phyloP scores from a whole-genome alignment of 495 filamentous ascomycete genomes.

The Letharia columbiana region DNA sequence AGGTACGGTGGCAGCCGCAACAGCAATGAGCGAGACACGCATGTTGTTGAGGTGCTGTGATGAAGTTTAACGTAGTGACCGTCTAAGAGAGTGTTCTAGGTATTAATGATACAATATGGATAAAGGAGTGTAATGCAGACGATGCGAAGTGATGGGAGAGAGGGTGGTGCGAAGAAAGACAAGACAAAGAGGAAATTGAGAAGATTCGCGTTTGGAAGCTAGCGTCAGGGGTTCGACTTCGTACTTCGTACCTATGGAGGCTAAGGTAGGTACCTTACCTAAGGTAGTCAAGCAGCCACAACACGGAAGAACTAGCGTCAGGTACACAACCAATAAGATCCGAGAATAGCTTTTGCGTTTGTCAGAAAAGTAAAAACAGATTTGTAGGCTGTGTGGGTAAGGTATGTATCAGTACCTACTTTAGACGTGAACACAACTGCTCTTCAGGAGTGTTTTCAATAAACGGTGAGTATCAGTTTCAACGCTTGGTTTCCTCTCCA shows the following conservation, averaged over 20 bases:
- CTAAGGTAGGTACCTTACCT: too few species aligned
- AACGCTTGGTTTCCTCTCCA: not conserved
- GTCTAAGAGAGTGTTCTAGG: conserved; percentile 6
- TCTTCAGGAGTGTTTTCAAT: too few species aligned
- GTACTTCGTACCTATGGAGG: too few species aligned
- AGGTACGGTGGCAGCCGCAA: conserved; percentile 37
- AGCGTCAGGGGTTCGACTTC: not conserved
- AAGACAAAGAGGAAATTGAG: conserved; percentile 2
- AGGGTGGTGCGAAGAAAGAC: conserved; percentile 3
- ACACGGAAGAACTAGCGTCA: too few species aligned
- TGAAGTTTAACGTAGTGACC: conserved; percentile 8
- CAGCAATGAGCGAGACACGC: conserved; percentile 38
- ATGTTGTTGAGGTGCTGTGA: conserved; percentile 26
- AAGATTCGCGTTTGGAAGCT: not conserved
- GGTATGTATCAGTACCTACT: too few species aligned
- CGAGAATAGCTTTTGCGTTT: too few species aligned
- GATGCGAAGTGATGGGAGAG: not conserved
- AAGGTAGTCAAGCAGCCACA: too few species aligned
- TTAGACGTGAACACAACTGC: too few species aligned
- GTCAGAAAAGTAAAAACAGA: too few species aligned
- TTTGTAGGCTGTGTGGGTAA: too few species aligned
- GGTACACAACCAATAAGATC: too few species aligned
- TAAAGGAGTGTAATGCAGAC: conserved; percentile 5
- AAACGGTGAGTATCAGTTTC: not conserved
- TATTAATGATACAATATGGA: conserved; percentile 11